Conservation (phyloP, 129 eudicot genomes). For the Apium graveolens region DNA sequence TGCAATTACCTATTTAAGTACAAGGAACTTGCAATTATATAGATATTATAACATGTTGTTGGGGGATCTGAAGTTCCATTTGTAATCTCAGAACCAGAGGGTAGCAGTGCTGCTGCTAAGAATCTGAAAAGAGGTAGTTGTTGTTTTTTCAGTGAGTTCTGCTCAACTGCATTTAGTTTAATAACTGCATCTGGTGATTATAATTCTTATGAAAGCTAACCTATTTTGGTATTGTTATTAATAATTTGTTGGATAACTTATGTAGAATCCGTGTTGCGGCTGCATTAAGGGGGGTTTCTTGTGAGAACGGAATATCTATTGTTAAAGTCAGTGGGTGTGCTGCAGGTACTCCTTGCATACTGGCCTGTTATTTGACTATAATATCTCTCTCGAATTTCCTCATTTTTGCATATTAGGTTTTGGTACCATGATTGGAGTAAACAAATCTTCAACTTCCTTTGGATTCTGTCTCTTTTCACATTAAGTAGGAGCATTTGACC, state of each 20-base stretch:
- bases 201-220: too few species aligned
- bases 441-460: slow-evolving; percentile 16
- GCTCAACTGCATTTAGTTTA: not conserved
- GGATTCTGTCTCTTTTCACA: slow-evolving; percentile 5
- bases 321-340: slow-evolving; percentile 15
- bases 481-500: not conserved
- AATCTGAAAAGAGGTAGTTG: slow-evolving; percentile 26
- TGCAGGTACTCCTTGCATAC: slow-evolving; percentile 22
- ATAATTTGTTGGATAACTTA: not conserved
- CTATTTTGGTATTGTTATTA: not conserved
- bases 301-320: too few species aligned
- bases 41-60: too few species aligned
- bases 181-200: not conserved
- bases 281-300: too few species aligned
- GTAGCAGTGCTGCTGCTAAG: not conserved
- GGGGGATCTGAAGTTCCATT: not conserved
- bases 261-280: slow-evolving; percentile 26
- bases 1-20: too few species aligned
- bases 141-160: slow-evolving; percentile 19
- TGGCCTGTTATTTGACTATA: not conserved
- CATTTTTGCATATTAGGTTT: not conserved
- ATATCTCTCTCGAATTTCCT: not conserved
- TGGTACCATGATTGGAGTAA: slow-evolving; percentile 22
- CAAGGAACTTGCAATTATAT: not conserved
- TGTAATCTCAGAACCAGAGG: slow-evolving; percentile 14